phyloP scores from a whole-genome alignment of 441 rosid species.

The Eutrema salsugineum region DNA sequence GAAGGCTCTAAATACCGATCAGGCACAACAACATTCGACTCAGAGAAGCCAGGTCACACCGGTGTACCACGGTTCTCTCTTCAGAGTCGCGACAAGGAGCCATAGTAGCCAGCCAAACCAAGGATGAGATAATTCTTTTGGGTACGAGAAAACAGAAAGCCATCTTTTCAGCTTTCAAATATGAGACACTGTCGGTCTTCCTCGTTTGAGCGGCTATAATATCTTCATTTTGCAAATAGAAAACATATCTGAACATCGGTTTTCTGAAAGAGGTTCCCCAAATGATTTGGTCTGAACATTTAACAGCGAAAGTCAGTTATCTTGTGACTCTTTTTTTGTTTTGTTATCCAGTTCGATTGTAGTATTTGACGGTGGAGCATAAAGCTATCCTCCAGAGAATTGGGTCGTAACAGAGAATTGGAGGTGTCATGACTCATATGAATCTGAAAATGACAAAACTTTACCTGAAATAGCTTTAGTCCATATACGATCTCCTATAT shows the following conservation, averaged over 20 bases:
- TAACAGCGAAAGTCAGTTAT: not conserved
- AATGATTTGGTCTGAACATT: not conserved
- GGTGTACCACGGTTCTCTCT: slow-evolving; percentile 47
- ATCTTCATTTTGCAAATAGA: slow-evolving; percentile 8
- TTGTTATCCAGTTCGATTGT: not conserved
- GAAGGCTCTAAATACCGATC: slow-evolving; percentile 30
- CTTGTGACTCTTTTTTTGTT: not conserved
- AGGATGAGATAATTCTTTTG: not conserved
- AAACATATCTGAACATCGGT: slow-evolving; percentile 14
- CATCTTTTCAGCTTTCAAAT: not conserved
- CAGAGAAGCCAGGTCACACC: slow-evolving; percentile 4
- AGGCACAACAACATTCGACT: slow-evolving; percentile 16
- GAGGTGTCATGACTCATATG: slow-evolving; percentile 14
- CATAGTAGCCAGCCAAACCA: not conserved
- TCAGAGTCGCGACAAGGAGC: slow-evolving; percentile 40
- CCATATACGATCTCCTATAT: not conserved
- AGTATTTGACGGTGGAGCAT: slow-evolving; percentile 6
- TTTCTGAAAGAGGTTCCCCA: not conserved
- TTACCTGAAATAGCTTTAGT: slow-evolving; percentile 17
- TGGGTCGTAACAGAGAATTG: not conserved
- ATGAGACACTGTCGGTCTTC: not conserved
- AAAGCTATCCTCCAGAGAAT: not conserved
- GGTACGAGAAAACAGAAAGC: slow-evolving; percentile 8
- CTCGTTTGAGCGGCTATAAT: not conserved
- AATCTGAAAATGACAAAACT: not conserved